Conservation (phyloP, 2,329 filamentous ascomycete genomes). For the Daldinia sp. region DNA sequence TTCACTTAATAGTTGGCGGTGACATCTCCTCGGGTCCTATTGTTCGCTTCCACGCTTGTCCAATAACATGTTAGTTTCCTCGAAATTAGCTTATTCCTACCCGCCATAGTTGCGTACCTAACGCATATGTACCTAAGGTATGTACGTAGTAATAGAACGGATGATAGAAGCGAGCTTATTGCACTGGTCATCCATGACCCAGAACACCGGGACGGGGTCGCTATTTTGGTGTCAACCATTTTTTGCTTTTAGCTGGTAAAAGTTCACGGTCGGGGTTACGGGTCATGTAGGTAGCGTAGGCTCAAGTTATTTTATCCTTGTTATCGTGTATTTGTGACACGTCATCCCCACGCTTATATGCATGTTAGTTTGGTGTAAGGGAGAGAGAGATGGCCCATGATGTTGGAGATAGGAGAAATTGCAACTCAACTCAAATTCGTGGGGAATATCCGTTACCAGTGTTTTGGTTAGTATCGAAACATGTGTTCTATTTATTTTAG, state of each 20-base stretch:
- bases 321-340: neutral
- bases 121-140: neutral
- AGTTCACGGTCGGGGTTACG: neutral
- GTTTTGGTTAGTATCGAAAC: neutral
- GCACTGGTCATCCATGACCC: constrained; percentile 14
- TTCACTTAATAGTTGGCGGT: neutral
- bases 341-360: neutral
- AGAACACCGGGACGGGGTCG: constrained; percentile 20
- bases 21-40: neutral
- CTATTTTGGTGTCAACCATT: constrained; percentile 16
- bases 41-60: neutral
- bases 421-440: constrained; percentile 1
- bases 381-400: neutral
- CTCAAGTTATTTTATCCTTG: neutral
- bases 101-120: neutral
- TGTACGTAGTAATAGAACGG: neutral
- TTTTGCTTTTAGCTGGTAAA: neutral
- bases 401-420: constrained; percentile 7
- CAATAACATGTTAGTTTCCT: neutral
- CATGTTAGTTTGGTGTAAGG: constrained; percentile 6
- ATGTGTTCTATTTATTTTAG: neutral
- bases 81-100: neutral
- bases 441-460: neutral
- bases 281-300: neutral
- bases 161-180: neutral